Conservation (phyloP, 139 green algal species). For the Chlamydomonas sphaeroides region DNA sequence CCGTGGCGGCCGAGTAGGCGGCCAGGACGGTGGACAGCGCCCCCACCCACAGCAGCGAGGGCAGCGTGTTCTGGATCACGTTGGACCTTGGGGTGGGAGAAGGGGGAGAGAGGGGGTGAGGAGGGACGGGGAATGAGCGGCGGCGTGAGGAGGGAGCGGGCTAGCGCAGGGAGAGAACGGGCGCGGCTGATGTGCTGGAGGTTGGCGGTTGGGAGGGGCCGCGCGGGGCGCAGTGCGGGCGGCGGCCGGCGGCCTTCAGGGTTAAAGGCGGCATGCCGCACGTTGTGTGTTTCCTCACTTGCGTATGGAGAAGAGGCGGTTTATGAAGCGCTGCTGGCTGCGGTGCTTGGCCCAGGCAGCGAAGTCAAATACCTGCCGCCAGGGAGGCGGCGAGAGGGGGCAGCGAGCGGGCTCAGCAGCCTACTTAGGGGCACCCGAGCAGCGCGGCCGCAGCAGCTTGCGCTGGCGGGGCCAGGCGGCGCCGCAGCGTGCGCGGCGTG, state of each 20-base stretch:
- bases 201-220: no score
- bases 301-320: constrained; percentile 27
- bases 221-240: no score
- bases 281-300: constrained; percentile 6
- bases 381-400: no score
- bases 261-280: no score
- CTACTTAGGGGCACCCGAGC: no score
- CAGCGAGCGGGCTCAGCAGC: no score
- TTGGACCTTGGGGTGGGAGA: constrained; percentile 33
- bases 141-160: no score
- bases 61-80: constrained; percentile 51
- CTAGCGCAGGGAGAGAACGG: neutral
- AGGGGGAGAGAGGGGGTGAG: neutral
- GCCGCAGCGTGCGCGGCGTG: no score
- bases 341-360: constrained; percentile 47
- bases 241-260: no score
- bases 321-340: constrained; percentile 34
- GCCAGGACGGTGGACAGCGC: constrained; percentile 9
- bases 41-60: constrained; percentile 37
- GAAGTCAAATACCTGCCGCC: constrained; percentile 48
- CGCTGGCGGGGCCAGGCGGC: no score
- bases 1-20: constrained; percentile 38
- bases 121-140: no score
- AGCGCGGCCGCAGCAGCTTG: no score
- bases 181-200: neutral